Conservation (phyloP, 1,284 basidiomycete species). For the Puccinia polysora region DNA sequence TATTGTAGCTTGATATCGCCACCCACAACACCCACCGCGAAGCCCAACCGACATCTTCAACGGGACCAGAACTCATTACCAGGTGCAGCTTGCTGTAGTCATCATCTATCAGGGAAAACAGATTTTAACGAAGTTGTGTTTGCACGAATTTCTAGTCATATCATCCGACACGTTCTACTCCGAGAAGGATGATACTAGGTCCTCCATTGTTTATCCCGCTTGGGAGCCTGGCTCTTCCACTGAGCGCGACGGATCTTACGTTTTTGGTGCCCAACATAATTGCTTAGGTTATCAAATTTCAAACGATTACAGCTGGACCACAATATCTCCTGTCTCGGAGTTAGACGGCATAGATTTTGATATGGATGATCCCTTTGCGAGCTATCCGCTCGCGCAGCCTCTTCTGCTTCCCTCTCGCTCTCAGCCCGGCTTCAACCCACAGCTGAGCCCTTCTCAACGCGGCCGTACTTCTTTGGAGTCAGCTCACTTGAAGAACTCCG, state of each 20-base stretch:
- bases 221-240: not conserved
- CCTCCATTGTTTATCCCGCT: no score
- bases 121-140: no score
- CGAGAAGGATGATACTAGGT: no score
- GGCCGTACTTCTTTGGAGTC: not conserved
- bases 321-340: slow-evolving; percentile 1
- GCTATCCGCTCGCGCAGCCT: slow-evolving; percentile 9
- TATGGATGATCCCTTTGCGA: slow-evolving; percentile 37
- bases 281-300: not conserved
- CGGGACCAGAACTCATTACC: not conserved
- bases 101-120: no score
- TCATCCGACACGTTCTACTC: no score
- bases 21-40: not conserved
- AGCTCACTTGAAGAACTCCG: no score
- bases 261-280: not conserved
- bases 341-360: slow-evolving; percentile 12
- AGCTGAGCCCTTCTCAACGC: not conserved
- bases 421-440: not conserved
- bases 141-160: no score
- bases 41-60: not conserved
- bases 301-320: slow-evolving; percentile 1
- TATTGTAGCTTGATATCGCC: slow-evolving; percentile 33
- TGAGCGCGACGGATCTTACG: not conserved
- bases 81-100: not conserved
- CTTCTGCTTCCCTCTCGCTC: not conserved